These are phyloP conservation scores for Candida railenensis DNA, from an alignment of 805 yeast genomes.

Conservation along the genomic window DNA sequence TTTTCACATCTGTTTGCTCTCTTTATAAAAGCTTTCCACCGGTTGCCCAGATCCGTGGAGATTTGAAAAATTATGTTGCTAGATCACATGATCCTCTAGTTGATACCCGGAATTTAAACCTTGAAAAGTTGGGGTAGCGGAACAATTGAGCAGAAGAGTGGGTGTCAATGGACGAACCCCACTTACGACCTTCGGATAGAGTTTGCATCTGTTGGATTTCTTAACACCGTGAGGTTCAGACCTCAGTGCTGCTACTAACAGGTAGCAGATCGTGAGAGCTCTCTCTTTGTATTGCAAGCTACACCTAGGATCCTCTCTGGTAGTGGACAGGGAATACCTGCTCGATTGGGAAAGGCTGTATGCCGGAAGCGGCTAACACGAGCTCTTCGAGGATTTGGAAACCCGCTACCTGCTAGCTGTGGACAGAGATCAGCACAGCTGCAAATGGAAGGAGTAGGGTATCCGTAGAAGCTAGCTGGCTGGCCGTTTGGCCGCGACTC, in stretches of 20 bases:
- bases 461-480: no score
- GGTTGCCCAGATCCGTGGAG: conserved; percentile 3
- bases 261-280: not conserved
- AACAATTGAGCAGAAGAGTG: not conserved
- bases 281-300: no score
- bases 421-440: no score
- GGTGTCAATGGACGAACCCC: not conserved
- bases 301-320: no score
- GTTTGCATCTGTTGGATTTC: not conserved
- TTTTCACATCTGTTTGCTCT: no score
- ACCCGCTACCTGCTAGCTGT: not conserved
- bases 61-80: not conserved
- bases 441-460: no score
- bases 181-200: not conserved
- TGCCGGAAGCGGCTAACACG: not conserved
- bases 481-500: no score
- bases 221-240: not conserved
- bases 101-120: not conserved
- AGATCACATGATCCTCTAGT: not conserved
- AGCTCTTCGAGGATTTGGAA: not conserved
- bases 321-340: not conserved
- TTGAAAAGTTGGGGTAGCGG: not conserved
- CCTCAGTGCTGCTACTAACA: not conserved
- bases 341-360: not conserved
- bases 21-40: not conserved